Conservation (phyloP, 2,329 filamentous ascomycete genomes). For the Iodosphaeria phyllophila region DNA sequence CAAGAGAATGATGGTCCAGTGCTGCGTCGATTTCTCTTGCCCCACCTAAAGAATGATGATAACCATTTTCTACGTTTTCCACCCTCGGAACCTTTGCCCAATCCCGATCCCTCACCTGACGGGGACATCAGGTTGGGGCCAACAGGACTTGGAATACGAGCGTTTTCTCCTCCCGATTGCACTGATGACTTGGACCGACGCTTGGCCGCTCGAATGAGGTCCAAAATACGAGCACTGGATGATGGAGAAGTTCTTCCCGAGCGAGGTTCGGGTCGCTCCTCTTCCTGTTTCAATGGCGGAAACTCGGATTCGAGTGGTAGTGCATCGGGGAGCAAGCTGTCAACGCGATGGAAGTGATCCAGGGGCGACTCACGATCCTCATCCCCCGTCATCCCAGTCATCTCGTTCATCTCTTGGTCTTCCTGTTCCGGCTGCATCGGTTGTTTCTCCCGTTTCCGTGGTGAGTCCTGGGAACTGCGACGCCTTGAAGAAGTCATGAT, state of each 20-base stretch:
- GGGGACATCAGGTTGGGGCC: no score
- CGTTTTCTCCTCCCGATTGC: constrained; percentile 19
- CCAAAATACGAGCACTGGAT: constrained; percentile 15
- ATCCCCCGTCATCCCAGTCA: no score
- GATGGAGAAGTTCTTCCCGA: constrained; percentile 8
- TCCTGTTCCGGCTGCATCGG: constrained; percentile 5
- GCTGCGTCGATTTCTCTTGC: constrained; percentile 30
- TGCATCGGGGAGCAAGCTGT: constrained; percentile 20
- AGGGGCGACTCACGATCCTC: constrained; percentile 15
- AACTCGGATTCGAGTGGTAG: constrained; percentile 4
- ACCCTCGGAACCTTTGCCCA: constrained; percentile 27
- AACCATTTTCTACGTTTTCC: constrained; percentile 41
- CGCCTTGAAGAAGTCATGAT: constrained; percentile 36
- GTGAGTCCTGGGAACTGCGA: constrained; percentile 20
- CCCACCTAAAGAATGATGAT: constrained; percentile 59
- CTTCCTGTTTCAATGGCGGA: no score
- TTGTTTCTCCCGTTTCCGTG: constrained; percentile 14
- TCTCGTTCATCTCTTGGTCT: constrained; percentile 5
- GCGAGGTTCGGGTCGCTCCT: no score
- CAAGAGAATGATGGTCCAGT: constrained; percentile 62
- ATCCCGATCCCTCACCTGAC: constrained; percentile 33
- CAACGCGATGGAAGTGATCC: constrained; percentile 30
- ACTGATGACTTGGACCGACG: constrained; percentile 30
- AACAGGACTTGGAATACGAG: constrained; percentile 9
- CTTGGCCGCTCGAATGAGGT: constrained; percentile 24